Conservation (phyloP, 2,329 filamentous ascomycete genomes). For the Mycosphaerella sp. region DNA sequence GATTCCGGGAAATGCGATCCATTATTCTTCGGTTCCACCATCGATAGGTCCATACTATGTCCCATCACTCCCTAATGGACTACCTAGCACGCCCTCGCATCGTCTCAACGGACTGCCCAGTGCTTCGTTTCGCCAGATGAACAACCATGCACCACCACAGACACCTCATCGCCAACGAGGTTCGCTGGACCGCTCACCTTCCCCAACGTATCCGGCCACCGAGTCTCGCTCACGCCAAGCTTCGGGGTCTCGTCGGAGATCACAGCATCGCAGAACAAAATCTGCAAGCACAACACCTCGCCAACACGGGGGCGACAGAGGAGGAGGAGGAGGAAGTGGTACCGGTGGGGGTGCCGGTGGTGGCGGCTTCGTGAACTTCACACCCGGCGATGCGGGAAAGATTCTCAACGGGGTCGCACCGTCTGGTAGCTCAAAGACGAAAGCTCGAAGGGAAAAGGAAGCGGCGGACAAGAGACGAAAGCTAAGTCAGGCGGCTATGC, state of each 20-base stretch:
- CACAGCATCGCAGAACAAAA: conserved; percentile 26
- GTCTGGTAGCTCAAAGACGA: conserved; percentile 86
- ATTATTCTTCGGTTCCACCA: conserved; percentile 13
- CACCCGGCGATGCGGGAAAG: conserved; percentile 66
- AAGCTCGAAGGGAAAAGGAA: conserved; percentile 84
- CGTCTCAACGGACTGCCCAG: neutral
- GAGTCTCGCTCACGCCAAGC: conserved; percentile 20
- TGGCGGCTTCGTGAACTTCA: conserved; percentile 75
- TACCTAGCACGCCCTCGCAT: conserved; percentile 13
- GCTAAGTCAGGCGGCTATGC: conserved; percentile 61
- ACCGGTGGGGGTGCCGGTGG: conserved; percentile 31
- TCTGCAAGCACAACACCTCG: conserved; percentile 26
- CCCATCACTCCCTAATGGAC: conserved; percentile 26
- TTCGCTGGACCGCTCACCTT: conserved; percentile 11
- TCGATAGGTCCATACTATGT: conserved; percentile 16
- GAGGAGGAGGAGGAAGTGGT: too few relatives aligned
- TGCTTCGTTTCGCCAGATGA: neutral
- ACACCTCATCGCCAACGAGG: conserved; percentile 21
- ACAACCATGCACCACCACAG: conserved; percentile 15
- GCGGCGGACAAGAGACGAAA: conserved; percentile 67
- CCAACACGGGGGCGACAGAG: conserved; percentile 38
- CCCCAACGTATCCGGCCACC: conserved; percentile 27
- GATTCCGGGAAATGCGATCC: conserved; percentile 9
- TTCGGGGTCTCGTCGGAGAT: conserved; percentile 20
- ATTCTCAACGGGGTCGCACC: conserved; percentile 88